Base-by-base conservation (phyloP, 2,329 filamentous ascomycete species). In the Fusarium sp. region DNA sequence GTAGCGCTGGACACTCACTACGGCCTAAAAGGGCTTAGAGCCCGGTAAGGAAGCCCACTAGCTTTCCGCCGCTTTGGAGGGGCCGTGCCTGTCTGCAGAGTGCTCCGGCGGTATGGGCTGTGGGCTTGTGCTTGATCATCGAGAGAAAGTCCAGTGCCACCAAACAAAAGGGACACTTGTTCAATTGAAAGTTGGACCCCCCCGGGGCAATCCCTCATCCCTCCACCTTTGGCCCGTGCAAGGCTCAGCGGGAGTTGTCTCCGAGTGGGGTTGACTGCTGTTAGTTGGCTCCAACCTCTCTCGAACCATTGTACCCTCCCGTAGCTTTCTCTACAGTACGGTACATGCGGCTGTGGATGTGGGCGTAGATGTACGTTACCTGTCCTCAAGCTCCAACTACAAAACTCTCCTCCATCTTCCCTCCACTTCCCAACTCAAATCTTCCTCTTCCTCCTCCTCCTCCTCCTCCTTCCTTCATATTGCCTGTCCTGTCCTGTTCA, bases 161-260 rank as follows among this genome's bases (percentile, higher is more conserved):
- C 61, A 71, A 54, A 56, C 62, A 74, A 82, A 83, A 78, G 81
- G 82, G 82, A 84, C 82, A 84, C 82, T 83, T 84, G 82, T 84
- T 83, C 82, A 83, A 81, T 83, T 83, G 79, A 79, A 67, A 58
- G 67, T 46, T 69, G 65, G 64, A 47, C 60, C 64, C 49, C 47
- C 69, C 66, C 46, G 40, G 40, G 69, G 57, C 57, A 32, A 21
- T 49, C 46, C 69, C 44, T 32, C 54, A 19, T 37, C 46, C 64
- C 69, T 58, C 65, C 70, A 60, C 67, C 61, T 64, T 52, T 52
- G 42, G 25, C 67, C 56, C 60, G 38, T 60, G 23, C 43, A 56
- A 59, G 49, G 53, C 67, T 46, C 49, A 44, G 61, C 60, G 61
- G 67, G 75, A 75, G 75, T 73, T 73, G 75, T 72, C 67, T 72